phyloP scores from a whole-genome alignment of 352 stramenopile species.

The Globisporangium radiosum region DNA sequence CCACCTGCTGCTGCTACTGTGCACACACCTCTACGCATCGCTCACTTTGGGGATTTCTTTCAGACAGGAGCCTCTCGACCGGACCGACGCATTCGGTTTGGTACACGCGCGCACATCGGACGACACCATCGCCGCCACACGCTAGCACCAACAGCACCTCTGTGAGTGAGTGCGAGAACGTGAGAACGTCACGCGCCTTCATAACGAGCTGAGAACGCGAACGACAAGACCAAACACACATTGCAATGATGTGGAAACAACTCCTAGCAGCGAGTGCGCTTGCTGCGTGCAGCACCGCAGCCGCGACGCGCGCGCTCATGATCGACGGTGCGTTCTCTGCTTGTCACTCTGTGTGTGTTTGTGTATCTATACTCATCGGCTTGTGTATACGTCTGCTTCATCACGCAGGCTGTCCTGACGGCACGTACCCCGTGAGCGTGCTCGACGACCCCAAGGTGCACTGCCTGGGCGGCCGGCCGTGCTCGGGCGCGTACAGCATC shows the following conservation, averaged over 20 bases:
- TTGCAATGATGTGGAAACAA: conserved; percentile 11
- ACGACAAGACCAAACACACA: background rate
- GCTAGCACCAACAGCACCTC: background rate
- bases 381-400: background rate
- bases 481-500: conserved; percentile 53
- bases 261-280: conserved; percentile 8
- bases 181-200: background rate
- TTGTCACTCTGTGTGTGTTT: background rate
- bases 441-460: conserved; percentile 45
- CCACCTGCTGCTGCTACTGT: background rate
- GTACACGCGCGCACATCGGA: conserved; percentile 10
- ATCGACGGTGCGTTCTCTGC: conserved; percentile 12
- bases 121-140: conserved; percentile 3
- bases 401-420: conserved; percentile 31
- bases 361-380: background rate
- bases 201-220: background rate
- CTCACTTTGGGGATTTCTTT: conserved; percentile 15
- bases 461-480: conserved; percentile 45
- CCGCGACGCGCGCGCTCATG: conserved; percentile 5
- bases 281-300: background rate
- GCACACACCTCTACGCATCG: conserved; percentile 3
- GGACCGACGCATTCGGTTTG: conserved; percentile 14
- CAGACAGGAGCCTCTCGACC: conserved; percentile 7
- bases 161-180: background rate
- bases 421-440: conserved; percentile 58